Evolutionary conservation across 768 basidiomycete species (phyloP), one percentile per base, ranked within the genome.

Genomic region (Pleurotus platypus): DNA sequence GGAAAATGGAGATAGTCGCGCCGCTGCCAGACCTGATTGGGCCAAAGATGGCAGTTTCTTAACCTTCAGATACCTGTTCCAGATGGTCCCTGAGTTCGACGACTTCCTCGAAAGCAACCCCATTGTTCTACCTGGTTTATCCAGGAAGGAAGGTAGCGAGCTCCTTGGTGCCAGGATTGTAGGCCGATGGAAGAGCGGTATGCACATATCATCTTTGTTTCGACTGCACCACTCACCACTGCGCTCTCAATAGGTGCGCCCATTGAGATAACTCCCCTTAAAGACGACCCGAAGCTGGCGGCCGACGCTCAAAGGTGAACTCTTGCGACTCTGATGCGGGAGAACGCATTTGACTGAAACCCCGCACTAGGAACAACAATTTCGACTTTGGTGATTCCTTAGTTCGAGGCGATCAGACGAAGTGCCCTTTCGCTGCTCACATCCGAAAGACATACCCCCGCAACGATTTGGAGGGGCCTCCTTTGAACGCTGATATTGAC

Each of bases 181-280:
- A 20, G 82, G 82, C 11, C 70, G 82, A 16, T 83, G 80, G 81
- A 81, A 79, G 74, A 80, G 78, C 48, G 78, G 79, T 77, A 63
- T 42, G 73, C 63, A 30, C 16, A 20, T 38, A 30, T 40, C 15
- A 13, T 43, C 3, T 11, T 35, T 11, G 8, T 35, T 35, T 11
- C 30, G 30, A 11, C 30, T 35, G 1, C 11, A 35, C 11, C 9
- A 11, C 30, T 35, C 11, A 35, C 30, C 8, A 35, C 8, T 8
- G 30, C 1, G 30, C 9, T 8, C 30, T 4, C 9, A 35, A 35
- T 20, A 76, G 76, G 76, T 59, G 74, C 80, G 9, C 81, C 81
- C 3, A 69, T 82, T 54, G 78, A 78, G 48, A 57, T 75, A 4
- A 60, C 72, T 1, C 80, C 79, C 2, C 72, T 74, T 64, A 60